Evolutionary conservation across 1,139 yeast species (phyloP).

Genomic region (Suhomyces bribrorum): DNA sequence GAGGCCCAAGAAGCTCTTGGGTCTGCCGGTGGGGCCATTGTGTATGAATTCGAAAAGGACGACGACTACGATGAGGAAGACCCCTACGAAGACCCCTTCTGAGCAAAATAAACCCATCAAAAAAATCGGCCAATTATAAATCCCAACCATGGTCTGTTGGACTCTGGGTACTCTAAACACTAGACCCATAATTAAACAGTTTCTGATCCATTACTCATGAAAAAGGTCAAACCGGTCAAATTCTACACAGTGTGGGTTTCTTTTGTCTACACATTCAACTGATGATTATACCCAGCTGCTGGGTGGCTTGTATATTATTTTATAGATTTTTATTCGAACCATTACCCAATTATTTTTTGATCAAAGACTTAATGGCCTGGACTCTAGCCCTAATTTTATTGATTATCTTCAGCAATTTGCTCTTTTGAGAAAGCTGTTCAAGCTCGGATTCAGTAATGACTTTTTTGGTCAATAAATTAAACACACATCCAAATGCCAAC

Average conservation of each 20-base stretch:
- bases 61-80: constrained; percentile 97
- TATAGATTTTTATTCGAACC: too few species aligned
- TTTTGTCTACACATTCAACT: too few species aligned
- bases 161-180: too few species aligned
- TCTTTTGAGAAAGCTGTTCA: constrained; percentile 38
- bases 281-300: too few species aligned
- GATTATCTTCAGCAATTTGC: constrained; percentile 25
- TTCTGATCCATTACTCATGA: too few species aligned
- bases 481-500: constrained; percentile 82
- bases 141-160: too few species aligned
- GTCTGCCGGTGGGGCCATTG: constrained; percentile 82
- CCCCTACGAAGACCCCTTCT: constrained; percentile 95
- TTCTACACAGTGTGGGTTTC: too few species aligned
- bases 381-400: constrained; percentile 18
- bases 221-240: too few species aligned
- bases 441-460: constrained; percentile 79
- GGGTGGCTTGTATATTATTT: background rate
- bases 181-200: too few species aligned
- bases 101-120: constrained; percentile 6
- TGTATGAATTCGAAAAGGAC: constrained; percentile 81
- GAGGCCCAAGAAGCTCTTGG: constrained; percentile 81
- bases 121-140: too few species aligned
- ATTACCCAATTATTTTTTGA: constrained; percentile 3
- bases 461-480: constrained; percentile 73
- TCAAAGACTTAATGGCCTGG: constrained; percentile 8